A percentile compares a stretch with the other conserved stretches of the same genome.
These are phyloP conservation scores for Camellia oleifera DNA, from an alignment of 179 eudicot species.

Conservation along the genomic window DNA sequence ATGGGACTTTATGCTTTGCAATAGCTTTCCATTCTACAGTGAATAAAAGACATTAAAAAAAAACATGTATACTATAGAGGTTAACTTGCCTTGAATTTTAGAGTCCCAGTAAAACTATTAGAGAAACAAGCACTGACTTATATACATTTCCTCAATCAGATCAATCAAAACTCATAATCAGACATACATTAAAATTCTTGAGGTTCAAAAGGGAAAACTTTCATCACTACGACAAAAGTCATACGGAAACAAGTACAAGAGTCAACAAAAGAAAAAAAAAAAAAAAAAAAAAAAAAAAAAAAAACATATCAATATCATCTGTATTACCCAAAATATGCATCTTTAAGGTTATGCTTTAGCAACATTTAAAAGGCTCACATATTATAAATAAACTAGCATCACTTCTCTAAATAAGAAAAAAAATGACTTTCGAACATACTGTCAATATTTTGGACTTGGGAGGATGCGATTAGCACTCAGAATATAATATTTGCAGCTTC, in stretches of 20 bases:
- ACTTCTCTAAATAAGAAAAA: not conserved
- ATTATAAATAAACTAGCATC: not conserved
- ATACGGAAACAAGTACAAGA: not conserved
- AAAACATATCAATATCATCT: not conserved
- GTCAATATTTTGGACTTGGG: too few relatives aligned
- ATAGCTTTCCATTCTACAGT: constrained; percentile 80
- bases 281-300: not conserved
- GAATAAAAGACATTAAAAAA: constrained; percentile 16
- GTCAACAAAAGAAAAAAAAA: not conserved
- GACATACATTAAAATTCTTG: not conserved
- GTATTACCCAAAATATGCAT: not conserved
- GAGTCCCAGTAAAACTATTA: not conserved
- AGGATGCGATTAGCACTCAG: too few relatives aligned
- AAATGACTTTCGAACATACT: too few relatives aligned
- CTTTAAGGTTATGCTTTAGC: not conserved
- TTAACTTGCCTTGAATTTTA: not conserved
- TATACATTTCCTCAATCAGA: not conserved
- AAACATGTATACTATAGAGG: not conserved
- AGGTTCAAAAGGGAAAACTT: not conserved
- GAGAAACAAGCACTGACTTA: not conserved
- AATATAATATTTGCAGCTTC: too few relatives aligned
- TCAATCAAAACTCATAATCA: not conserved
- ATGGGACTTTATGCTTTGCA: constrained; percentile 79
- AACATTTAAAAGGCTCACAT: not conserved
- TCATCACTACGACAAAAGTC: not conserved